Percentiles rank a stretch among this genome's conserved stretches.
These are phyloP conservation scores for Backusella tarrabulga DNA, from an alignment of 192 early-diverging fungal genomes.

Conservation along the genomic window DNA sequence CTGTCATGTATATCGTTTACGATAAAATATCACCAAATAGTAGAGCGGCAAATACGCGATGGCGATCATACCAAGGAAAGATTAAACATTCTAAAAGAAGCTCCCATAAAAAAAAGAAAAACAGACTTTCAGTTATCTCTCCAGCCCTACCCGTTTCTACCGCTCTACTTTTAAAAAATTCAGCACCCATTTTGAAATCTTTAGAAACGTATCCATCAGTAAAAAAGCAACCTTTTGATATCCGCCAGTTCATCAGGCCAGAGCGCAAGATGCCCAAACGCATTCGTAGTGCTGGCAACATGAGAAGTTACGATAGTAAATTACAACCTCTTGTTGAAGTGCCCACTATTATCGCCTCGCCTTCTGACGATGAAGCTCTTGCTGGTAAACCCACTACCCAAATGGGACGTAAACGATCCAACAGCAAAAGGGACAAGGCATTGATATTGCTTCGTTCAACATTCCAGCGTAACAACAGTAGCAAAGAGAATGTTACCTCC, in stretches of 20 bases:
- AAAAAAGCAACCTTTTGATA: not conserved
- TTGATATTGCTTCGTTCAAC: slow-evolving; percentile 8
- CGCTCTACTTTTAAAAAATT: not conserved
- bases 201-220: not conserved
- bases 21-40: not conserved
- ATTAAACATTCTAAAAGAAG: not conserved
- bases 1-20: slow-evolving; percentile 6
- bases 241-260: not conserved
- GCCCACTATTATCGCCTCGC: not conserved
- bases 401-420: not conserved
- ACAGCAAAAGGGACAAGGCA: slow-evolving; percentile 5
- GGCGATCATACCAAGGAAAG: not conserved
- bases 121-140: not conserved
- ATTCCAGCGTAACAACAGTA: not conserved
- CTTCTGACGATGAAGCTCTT: not conserved
- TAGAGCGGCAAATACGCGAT: not conserved
- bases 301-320: not conserved
- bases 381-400: not conserved
- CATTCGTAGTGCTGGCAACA: not conserved
- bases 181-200: not conserved
- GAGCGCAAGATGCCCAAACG: not conserved
- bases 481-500: not conserved
- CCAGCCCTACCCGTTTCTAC: not conserved
- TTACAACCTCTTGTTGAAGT: slow-evolving; percentile 1
- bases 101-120: not conserved